A percentile compares a stretch with the other conserved stretches of the same genome.
Evolutionary conservation across 495 filamentous ascomycete genomes (phyloP).

Genomic region (Annulohypoxylon stygium): DNA sequence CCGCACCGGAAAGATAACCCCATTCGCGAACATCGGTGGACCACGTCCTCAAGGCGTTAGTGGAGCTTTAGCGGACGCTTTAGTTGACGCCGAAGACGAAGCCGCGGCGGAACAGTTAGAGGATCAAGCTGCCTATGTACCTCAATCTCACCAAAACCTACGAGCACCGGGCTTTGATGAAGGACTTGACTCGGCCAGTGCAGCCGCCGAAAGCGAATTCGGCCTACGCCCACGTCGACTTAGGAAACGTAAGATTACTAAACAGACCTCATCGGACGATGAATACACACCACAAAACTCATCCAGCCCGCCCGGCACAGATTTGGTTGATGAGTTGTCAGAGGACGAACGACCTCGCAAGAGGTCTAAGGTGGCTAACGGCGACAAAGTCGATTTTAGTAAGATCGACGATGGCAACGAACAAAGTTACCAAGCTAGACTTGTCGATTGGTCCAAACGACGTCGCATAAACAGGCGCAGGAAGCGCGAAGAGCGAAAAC

Average conservation of each 20-base stretch:
- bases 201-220: slow-evolving; percentile 62
- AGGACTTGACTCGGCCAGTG: slow-evolving; percentile 49
- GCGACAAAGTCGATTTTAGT: slow-evolving; percentile 74
- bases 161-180: slow-evolving; percentile 81
- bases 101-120: slow-evolving; percentile 64
- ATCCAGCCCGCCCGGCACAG: slow-evolving; percentile 49
- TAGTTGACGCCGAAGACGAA: slow-evolving; percentile 79
- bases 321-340: slow-evolving; percentile 50
- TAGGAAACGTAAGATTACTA: slow-evolving; percentile 58
- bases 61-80: slow-evolving; percentile 75
- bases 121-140: slow-evolving; percentile 68
- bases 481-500: slow-evolving; percentile 53
- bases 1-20: slow-evolving; percentile 96
- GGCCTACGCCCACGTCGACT: slow-evolving; percentile 61
- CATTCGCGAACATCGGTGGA: slow-evolving; percentile 80
- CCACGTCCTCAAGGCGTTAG: slow-evolving; percentile 65
- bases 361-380: slow-evolving; percentile 57
- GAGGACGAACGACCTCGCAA: slow-evolving; percentile 53
- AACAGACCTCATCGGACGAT: slow-evolving; percentile 57
- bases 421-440: slow-evolving; percentile 79
- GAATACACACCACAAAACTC: slow-evolving; percentile 57
- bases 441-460: slow-evolving; percentile 78
- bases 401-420: slow-evolving; percentile 94
- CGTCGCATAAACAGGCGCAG: slow-evolving; percentile 74
- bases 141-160: slow-evolving; percentile 83